Evolutionary conservation across 73 alveolate genomes (phyloP), one percentile per base, ranked within the genome.

Genomic region (Paramecium octaurelia): DNA sequence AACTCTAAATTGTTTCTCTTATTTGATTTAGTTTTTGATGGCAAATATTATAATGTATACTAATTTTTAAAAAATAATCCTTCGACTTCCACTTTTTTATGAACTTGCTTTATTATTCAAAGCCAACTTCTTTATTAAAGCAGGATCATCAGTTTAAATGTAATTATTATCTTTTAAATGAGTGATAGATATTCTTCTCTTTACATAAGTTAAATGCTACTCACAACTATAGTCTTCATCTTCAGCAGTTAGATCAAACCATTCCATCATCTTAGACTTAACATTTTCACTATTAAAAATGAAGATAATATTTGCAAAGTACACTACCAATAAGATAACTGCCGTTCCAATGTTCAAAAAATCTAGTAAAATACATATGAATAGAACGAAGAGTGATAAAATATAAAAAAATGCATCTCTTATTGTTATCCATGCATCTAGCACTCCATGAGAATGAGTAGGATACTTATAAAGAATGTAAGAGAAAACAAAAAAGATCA

Each of bases 151-250:
- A 75, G 35, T 23, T 21, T 75, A 21, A 18, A 75, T 38, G 38
- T 42, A 75, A 75, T 75, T 75, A 4, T 75, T 38, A n/a, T 75
- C 68, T 24, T 38, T 75, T 35, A 75, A 18, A 38, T 35, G 59
- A 29, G 88, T 38, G 8, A 75, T 38, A 5, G 88, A 75, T 12
- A 38, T 38, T 38, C 88, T 75, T 42, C 88, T 75, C 23, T 75
- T 75, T 2, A 38, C 60, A 75, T 36, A 75, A 38, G 88, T 75
- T 38, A 75, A 75, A n/a, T 75, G 88, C 10, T 75, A 35, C n/a
- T 75, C 88, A 36, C 68, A 75, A 75, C 60, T 75, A 42, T 38
- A 75, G 8, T 75, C 88, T 12, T 75, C 60, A 75, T 75, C 88
- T 75, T 75, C 88, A 12, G 58, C 60, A 21, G 58, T 75, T 75